Evolutionary conservation across 176 grass and related monocot species (phyloP).

Genomic region (Raddia distichophylla): DNA sequence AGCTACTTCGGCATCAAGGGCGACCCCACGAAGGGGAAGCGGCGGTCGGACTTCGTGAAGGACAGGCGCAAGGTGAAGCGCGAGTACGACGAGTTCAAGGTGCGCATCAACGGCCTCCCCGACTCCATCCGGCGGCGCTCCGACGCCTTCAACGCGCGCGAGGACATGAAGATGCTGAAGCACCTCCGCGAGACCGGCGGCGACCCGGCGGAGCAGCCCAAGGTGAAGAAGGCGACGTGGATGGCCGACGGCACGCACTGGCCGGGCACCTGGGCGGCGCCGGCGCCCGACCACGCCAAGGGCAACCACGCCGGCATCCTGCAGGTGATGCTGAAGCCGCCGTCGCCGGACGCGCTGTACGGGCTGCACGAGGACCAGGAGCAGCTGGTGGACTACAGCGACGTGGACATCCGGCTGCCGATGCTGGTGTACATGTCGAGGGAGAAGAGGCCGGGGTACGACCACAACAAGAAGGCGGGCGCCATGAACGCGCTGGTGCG

Average conservation of each 20-base stretch:
- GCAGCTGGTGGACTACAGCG: constrained; percentile 78
- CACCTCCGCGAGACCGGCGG: constrained; percentile 78
- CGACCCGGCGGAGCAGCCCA: constrained; percentile 73
- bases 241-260: constrained; percentile 98
- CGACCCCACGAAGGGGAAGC: constrained; percentile 91
- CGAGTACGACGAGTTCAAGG: constrained; percentile 97
- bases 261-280: constrained; percentile 69
- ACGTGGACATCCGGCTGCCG: constrained; percentile 82
- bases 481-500: constrained; percentile 97
- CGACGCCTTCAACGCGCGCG: constrained; percentile 92
- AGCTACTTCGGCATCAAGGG: constrained; percentile 91
- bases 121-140: constrained; percentile 85
- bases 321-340: constrained; percentile 91
- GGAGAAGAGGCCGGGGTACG: constrained; percentile 84
- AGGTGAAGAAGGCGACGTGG: constrained; percentile 94
- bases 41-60: constrained; percentile 85
- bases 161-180: constrained; percentile 98
- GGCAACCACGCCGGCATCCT: constrained; percentile 93
- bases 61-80: constrained; percentile 88
- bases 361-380: constrained; percentile 76
- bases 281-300: constrained; percentile 67
- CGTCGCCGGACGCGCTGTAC: constrained; percentile 64
- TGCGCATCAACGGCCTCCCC: constrained; percentile 91
- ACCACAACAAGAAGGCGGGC: constrained; percentile 99
- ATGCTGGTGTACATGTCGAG: constrained; percentile 91